phyloP scores from a whole-genome alignment of 768 basidiomycete species.

The Strobilomyces confusus region DNA sequence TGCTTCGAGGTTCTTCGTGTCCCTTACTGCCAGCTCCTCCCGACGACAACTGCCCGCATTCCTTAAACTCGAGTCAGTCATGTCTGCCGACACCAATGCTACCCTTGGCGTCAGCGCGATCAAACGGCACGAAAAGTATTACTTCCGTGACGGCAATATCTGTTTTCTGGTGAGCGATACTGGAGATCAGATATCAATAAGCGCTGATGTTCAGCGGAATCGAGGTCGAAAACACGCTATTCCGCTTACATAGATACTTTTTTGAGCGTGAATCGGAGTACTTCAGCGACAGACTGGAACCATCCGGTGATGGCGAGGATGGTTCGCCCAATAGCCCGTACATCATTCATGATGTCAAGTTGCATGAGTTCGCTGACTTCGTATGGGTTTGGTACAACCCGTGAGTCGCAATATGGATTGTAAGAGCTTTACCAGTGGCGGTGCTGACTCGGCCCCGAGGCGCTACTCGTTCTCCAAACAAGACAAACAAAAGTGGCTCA shows the following conservation, averaged over 20 bases:
- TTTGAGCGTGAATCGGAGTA: conserved; percentile 34
- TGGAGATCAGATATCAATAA: background rate
- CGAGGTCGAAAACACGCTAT: conserved; percentile 34
- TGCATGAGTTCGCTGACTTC: conserved; percentile 41
- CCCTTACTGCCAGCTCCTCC: background rate
- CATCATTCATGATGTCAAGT: conserved; percentile 25
- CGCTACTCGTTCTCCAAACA: conserved; percentile 55
- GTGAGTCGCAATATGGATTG: conserved; percentile 5
- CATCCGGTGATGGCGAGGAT: background rate
- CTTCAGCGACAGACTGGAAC: conserved; percentile 27
- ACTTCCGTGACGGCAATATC: conserved; percentile 51
- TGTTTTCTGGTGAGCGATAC: conserved; percentile 47
- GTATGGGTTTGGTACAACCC: conserved; percentile 55
- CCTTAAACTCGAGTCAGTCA: background rate
- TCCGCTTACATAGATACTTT: conserved; percentile 35
- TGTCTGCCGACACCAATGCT: conserved; percentile 1
- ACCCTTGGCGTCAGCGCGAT: conserved; percentile 14
- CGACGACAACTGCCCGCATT: background rate
- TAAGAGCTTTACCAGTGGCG: background rate
- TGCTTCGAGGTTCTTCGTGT: background rate
- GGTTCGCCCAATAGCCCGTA: conserved; percentile 3
- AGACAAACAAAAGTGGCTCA: conserved; percentile 47
- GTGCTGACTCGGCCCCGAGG: conserved; percentile 29
- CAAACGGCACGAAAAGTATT: conserved; percentile 38
- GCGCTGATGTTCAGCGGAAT: background rate